phyloP scores from a whole-genome alignment of 2,329 filamentous ascomycete species.

The Aspergillus pseudonomiae region DNA sequence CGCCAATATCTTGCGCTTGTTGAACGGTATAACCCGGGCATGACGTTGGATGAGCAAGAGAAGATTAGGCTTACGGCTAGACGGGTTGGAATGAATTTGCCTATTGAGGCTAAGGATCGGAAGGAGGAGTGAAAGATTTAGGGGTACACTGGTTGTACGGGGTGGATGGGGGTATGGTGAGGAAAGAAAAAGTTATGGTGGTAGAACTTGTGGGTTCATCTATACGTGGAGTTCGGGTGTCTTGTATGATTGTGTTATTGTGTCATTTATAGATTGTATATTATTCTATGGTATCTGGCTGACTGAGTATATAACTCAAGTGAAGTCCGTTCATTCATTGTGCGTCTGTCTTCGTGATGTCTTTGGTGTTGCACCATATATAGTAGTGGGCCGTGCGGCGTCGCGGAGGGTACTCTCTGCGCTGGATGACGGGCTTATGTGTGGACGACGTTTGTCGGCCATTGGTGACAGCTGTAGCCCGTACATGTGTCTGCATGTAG shows the following conservation, averaged over 20 bases:
- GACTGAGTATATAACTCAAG: background rate
- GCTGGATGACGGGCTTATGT: background rate
- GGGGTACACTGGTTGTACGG: background rate
- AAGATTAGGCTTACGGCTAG: slow-evolving; percentile 79
- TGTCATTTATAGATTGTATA: background rate
- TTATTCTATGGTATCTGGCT: background rate
- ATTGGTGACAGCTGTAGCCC: background rate
- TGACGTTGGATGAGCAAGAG: slow-evolving; percentile 84
- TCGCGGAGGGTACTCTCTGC: background rate
- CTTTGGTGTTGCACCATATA: background rate
- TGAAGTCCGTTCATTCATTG: background rate
- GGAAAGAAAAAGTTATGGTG: background rate
- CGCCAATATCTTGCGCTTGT: slow-evolving; percentile 77
- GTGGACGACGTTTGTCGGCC: background rate
- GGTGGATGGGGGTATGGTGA: background rate
- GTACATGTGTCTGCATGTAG: background rate
- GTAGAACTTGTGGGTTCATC: background rate
- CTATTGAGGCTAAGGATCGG: slow-evolving; percentile 57
- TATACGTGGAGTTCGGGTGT: background rate
- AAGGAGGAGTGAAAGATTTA: slow-evolving; percentile 10
- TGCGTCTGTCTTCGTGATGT: background rate
- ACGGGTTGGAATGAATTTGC: slow-evolving; percentile 88
- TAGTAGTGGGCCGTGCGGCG: background rate
- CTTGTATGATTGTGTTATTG: background rate
- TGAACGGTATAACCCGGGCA: slow-evolving; percentile 91